These are phyloP conservation scores for Westerdykella ornata DNA, from an alignment of 2,329 filamentous ascomycete genomes.

Conservation along the genomic window DNA sequence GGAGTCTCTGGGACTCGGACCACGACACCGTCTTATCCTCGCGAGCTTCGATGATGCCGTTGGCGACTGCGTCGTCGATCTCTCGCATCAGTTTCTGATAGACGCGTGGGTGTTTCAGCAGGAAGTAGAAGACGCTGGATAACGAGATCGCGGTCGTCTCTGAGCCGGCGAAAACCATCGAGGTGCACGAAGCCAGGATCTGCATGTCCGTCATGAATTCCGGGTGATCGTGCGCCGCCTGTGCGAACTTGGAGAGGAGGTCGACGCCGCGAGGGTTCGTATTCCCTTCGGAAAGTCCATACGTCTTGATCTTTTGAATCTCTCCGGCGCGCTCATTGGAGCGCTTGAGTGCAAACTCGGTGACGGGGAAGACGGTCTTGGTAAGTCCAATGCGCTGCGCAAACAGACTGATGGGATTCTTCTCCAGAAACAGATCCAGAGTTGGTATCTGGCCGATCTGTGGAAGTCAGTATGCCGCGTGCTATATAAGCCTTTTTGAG, in stretches of 20 bases:
- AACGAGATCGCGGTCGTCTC: conserved; percentile 76
- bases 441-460: conserved; percentile 68
- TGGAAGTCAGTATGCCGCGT: conserved; percentile 7
- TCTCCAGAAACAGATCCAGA: conserved; percentile 62
- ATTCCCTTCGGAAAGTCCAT: conserved; percentile 34
- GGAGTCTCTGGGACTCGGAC: conserved; percentile 61
- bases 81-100: conserved; percentile 55
- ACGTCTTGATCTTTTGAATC: conserved; percentile 43
- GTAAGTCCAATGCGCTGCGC: conserved; percentile 60
- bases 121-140: conserved; percentile 64
- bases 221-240: conserved; percentile 59
- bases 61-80: conserved; percentile 52
- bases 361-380: conserved; percentile 65
- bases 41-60: conserved; percentile 43
- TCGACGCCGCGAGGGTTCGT: conserved; percentile 44
- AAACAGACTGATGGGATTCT: conserved; percentile 67
- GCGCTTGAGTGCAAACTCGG: conserved; percentile 61
- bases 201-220: conserved; percentile 65
- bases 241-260: conserved; percentile 65
- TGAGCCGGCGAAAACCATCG: conserved; percentile 65
- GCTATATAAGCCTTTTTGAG: neutral
- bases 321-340: conserved; percentile 58
- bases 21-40: conserved; percentile 58
- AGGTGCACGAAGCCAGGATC: conserved; percentile 65
- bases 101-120: conserved; percentile 56